Evolutionary conservation across 140 eudicot species (phyloP).

Genomic region (Senecio squalidus): DNA sequence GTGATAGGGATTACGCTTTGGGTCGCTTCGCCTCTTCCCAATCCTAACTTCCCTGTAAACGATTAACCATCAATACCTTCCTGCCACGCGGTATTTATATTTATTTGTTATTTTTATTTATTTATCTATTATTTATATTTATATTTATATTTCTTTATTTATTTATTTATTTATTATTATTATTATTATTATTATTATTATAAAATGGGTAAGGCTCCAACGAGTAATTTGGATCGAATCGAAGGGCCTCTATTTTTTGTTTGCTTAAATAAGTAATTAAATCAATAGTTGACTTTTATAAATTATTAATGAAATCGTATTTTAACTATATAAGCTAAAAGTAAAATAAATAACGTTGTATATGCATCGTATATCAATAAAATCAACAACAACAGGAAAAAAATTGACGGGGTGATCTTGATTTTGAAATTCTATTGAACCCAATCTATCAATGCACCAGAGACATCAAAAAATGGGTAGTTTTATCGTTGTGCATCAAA

Average conservation of each 20-base stretch:
- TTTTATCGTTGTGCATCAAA: no score
- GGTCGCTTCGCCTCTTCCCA: constrained; percentile 15
- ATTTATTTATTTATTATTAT: neutral
- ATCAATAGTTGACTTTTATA: neutral
- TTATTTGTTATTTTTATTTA: neutral
- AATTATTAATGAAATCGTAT: neutral
- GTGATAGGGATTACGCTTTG: neutral
- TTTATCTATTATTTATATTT: neutral
- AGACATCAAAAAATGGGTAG: no score
- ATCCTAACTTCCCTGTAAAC: constrained; percentile 16
- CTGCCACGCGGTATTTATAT: constrained; percentile 1
- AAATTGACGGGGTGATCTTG: no score
- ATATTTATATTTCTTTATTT: neutral
- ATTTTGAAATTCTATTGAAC: no score
- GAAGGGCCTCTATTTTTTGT: neutral
- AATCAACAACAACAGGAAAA: no score
- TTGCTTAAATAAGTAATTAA: neutral
- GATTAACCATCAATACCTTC: constrained; percentile 8
- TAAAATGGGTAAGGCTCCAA: constrained; percentile 3
- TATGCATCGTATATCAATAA: no score
- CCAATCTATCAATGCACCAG: no score
- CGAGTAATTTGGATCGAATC: neutral
- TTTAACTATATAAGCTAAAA: no score
- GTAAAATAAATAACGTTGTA: no score
- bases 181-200: neutral